These are phyloP conservation scores for Petunia axillaris DNA, from an alignment of 257 asterid genomes.

Conservation along the genomic window DNA sequence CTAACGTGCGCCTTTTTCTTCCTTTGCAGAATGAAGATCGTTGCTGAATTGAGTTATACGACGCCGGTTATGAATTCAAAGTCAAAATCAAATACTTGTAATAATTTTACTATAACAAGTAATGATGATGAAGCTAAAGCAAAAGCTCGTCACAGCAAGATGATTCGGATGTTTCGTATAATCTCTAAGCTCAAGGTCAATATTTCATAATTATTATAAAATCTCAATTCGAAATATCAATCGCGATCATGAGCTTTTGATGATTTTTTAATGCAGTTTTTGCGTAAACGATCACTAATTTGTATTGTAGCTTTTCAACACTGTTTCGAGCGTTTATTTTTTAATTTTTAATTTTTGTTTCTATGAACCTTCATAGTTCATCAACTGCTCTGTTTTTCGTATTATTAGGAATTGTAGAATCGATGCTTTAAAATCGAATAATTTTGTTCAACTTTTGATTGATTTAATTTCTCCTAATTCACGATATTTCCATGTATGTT, in stretches of 20 bases:
- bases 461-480: too few species aligned
- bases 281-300: too few species aligned
- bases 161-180: slow-evolving; percentile 21
- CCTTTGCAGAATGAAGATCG: slow-evolving; percentile 34
- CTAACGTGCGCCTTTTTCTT: neutral
- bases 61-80: neutral
- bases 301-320: neutral
- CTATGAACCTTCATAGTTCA: neutral
- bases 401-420: neutral
- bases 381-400: neutral
- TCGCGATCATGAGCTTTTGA: neutral
- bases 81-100: neutral
- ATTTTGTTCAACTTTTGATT: neutral
- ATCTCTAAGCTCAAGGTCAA: slow-evolving; percentile 13
- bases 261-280: neutral
- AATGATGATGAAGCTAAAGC: slow-evolving; percentile 18
- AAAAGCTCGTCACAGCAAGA: slow-evolving; percentile 19
- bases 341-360: neutral
- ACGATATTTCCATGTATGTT: too few species aligned
- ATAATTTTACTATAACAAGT: slow-evolving; percentile 14
- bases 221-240: too few species aligned
- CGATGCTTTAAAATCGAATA: neutral
- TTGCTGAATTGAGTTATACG: slow-evolving; percentile 6
- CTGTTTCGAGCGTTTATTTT: neutral
- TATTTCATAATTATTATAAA: too few species aligned